These are phyloP conservation scores for Prunus yedoensis DNA, from an alignment of 331 rosid species.

Conservation along the genomic window DNA sequence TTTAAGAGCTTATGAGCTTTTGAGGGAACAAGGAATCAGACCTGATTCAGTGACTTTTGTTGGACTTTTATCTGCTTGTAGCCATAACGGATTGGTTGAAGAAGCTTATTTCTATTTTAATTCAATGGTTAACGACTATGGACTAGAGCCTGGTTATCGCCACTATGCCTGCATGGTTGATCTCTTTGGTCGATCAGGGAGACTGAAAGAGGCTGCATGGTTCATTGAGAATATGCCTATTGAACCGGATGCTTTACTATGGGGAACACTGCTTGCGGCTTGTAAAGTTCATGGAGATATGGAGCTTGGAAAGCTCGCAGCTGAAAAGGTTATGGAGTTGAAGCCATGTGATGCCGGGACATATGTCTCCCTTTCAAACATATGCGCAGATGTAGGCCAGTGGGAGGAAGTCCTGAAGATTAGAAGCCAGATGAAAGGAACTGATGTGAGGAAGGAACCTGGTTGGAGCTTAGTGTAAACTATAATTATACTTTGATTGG, in stretches of 20 bases:
- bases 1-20: constrained; percentile 56
- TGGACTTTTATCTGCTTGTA: constrained; percentile 72
- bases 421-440: constrained; percentile 57
- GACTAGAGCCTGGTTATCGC: constrained; percentile 61
- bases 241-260: constrained; percentile 56
- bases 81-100: constrained; percentile 68
- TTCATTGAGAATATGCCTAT: constrained; percentile 58
- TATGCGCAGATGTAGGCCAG: constrained; percentile 64
- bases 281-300: constrained; percentile 73
- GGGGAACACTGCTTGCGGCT: constrained; percentile 80
- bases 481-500: background rate
- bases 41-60: constrained; percentile 81
- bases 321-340: constrained; percentile 59
- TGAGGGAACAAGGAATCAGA: constrained; percentile 59
- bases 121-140: constrained; percentile 56
- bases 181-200: constrained; percentile 75
- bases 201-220: constrained; percentile 61
- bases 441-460: constrained; percentile 59
- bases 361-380: constrained; percentile 66
- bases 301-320: constrained; percentile 66
- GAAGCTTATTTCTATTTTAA: constrained; percentile 65
- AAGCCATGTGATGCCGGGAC: constrained; percentile 58
- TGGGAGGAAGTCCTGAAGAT: constrained; percentile 72
- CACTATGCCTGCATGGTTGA: constrained; percentile 80
- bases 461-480: constrained; percentile 65